These are phyloP conservation scores for Talaromyces sp. DNA, from an alignment of 2,329 filamentous ascomycete species.

Conservation along the genomic window DNA sequence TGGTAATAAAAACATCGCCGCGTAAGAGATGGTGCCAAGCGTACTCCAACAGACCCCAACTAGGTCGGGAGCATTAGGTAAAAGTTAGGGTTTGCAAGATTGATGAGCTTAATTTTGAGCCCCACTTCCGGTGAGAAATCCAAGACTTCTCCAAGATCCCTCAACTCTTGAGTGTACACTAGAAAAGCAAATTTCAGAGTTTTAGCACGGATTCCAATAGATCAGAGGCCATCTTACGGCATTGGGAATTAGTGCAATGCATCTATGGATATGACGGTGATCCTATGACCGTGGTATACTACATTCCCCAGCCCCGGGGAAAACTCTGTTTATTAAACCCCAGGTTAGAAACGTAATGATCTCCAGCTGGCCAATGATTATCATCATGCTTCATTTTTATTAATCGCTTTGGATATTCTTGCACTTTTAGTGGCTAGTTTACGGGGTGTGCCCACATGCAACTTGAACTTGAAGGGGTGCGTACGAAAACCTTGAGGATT, in stretches of 20 bases:
- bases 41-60: conserved; percentile 25
- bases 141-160: not conserved
- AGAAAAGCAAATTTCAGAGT: not conserved
- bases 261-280: not conserved
- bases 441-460: no score
- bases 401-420: no score
- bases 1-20: conserved; percentile 10
- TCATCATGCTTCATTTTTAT: no score
- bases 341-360: no score
- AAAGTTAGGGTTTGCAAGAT: conserved; percentile 15
- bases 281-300: no score
- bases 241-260: not conserved
- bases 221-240: not conserved
- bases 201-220: not conserved
- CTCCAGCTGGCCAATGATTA: no score
- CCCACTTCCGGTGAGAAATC: conserved; percentile 12
- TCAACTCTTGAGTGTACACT: not conserved
- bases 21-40: conserved; percentile 6
- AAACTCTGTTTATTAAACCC: no score
- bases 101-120: conserved; percentile 25
- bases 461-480: no score
- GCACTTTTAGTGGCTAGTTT: no score
- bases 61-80: conserved; percentile 24
- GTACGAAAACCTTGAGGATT: no score
- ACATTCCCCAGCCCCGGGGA: no score